Base-by-base conservation (phyloP, 2,329 filamentous ascomycete genomes). In the Penicillium sp. region DNA sequence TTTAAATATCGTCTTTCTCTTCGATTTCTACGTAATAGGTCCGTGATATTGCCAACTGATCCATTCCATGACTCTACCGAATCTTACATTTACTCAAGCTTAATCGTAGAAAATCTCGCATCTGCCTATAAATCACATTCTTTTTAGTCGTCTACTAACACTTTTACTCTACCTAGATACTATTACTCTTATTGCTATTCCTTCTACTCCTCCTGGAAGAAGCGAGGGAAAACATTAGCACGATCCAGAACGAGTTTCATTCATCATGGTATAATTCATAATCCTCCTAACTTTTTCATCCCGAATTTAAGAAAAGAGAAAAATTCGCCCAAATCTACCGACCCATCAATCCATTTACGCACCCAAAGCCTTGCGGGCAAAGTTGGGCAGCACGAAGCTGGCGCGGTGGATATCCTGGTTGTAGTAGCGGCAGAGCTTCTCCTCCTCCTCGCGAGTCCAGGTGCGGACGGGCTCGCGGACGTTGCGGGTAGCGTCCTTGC, bases 381-480 rank as follows among this genome's bases (percentile, higher is more conserved):
- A 99, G 75, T 87, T 97, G 63, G 95, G 95, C 75, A 99, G 84
- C 64, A 98, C 80, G 78, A 98, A 99, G 77, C 89, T 88, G 63
- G 95, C 94, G 83, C 92, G 89, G 85, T 99, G 95, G 75, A 99
- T 94, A 75, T 96, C 91, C 75, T 91, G 85, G 83, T 92, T 98
- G 86, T 99, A 99, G 88, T 99, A 99, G 77, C 86, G 87, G 90
- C 92, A 96, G 71, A 94, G 83, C 79, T 91, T 89, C 74, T 91
- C 88, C 86, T 99, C 95, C 81, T 98, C 92, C 80, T 96, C 93
- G 65, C 84, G 76, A 64, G 87, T 83, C 89, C 92, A 96, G 70
- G 80, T 83, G 74, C 95, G 89, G 63, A 97, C 75, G 55, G 95
- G 95, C 79, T 88, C 90, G 78, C 86, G 91, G 75, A 98, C 85